Evolutionary conservation across 129 eudicot genomes (phyloP), one percentile per base, ranked within the genome.

Genomic region (Mikania micrantha): DNA sequence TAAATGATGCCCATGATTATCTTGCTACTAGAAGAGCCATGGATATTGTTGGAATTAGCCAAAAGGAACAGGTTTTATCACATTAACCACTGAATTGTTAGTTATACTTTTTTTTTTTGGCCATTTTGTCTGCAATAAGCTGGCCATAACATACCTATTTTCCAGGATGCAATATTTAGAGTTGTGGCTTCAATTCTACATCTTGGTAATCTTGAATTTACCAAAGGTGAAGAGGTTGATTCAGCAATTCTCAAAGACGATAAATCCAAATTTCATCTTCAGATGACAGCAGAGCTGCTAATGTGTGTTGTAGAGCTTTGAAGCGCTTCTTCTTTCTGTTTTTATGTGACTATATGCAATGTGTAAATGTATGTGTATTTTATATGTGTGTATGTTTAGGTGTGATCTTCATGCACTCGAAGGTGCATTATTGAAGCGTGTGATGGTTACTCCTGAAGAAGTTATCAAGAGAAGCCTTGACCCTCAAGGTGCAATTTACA

Each of bases 391-490:
- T 47, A 10, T 41, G 65, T 63, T 53, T 69, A 93, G 98, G 98
- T 88, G 96, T 82, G 98, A 93, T 79, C 76, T 27, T 73, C 65
- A 22, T 47, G 80, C 82, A 68, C 72, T 93, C 72, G 92, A 93
- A 84, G 92, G 86, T 88, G 98, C 98, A 38, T 70, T 93, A 62
- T 53, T 87, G 61, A 93, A 84, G 47, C 98, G 98, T 81, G 95
- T 92, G 67, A 92, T 92, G 96, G 79, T 92, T 40, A 92, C 98
- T 71, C 98, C 98, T 12, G 98, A 92, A 84, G 98, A 92, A 86
- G 98, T 92, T 76, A 92, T 92, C 54, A 92, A 92, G 67, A 92
- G 96, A 87, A 86, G 96, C 78, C 95, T 93, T 69, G 95, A 88
- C 74, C 98, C 98, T 45, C 77, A 61, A 58, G 84, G 88, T 54